These are phyloP conservation scores for Ustilago bromivora DNA, from an alignment of 1,284 basidiomycete species.

Conservation along the genomic window DNA sequence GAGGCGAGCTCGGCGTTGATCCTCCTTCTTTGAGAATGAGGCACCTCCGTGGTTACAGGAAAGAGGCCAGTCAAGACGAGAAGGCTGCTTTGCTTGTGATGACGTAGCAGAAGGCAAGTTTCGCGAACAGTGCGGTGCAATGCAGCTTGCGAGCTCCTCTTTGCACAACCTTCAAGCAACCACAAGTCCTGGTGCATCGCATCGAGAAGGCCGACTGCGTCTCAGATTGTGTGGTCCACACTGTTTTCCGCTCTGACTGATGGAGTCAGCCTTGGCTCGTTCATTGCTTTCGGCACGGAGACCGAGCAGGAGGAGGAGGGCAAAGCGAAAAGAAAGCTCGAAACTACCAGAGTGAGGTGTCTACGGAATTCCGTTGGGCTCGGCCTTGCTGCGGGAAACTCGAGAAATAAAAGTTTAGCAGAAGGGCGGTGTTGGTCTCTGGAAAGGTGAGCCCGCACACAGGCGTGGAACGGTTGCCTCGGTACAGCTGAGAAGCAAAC, in stretches of 20 bases:
- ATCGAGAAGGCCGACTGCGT: background rate
- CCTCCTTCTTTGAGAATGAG: background rate
- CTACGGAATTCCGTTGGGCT: conserved; percentile 38
- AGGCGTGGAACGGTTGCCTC: background rate
- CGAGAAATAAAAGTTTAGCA: background rate
- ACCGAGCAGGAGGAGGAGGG: background rate
- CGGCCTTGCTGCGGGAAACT: conserved; percentile 23
- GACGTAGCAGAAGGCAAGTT: background rate
- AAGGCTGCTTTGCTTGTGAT: background rate
- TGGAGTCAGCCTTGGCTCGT: background rate
- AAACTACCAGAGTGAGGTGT: background rate
- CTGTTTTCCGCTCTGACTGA: background rate
- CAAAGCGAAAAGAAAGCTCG: background rate
- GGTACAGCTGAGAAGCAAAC: conserved; percentile 7
- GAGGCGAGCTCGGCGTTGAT: background rate
- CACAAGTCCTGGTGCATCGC: background rate
- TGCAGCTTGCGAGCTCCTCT: background rate
- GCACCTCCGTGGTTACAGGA: background rate
- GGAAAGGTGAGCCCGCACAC: background rate
- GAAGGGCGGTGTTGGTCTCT: conserved; percentile 15
- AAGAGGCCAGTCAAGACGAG: background rate
- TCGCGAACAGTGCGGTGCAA: background rate
- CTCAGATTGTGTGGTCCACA: no score
- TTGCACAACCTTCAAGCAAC: background rate
- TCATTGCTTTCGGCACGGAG: background rate